A percentile compares a stretch with the other conserved stretches of the same genome.
Evolutionary conservation across 164 flowering plant species (phyloP).

Genomic region (Vitis rupestris): DNA sequence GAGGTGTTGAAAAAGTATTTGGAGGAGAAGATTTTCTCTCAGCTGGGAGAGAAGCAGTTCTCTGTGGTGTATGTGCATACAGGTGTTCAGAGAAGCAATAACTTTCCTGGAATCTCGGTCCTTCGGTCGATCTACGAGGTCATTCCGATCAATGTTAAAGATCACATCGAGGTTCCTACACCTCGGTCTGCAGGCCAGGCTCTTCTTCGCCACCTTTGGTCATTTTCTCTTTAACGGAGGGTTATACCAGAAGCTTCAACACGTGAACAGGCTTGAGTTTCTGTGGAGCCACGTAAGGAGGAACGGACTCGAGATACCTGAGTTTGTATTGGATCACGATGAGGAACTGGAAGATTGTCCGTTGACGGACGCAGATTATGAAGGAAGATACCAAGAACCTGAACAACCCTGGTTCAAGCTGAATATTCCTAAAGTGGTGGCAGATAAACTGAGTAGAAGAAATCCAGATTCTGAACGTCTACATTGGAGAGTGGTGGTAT

Average conservation of each 20-base stretch:
- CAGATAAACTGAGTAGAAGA: too few species aligned
- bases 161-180: constrained; percentile 66
- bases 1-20: too few species aligned
- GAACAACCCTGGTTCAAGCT: too few species aligned
- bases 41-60: too few species aligned
- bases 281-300: constrained; percentile 67
- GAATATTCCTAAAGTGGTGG: too few species aligned
- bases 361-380: constrained; percentile 61
- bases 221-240: constrained; percentile 64
- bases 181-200: constrained; percentile 69
- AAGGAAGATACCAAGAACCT: too few species aligned
- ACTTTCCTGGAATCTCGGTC: constrained; percentile 66
- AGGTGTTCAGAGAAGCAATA: constrained; percentile 50
- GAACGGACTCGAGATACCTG: constrained; percentile 61
- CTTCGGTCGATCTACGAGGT: constrained; percentile 62
- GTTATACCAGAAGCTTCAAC: constrained; percentile 63
- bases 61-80: constrained; percentile 76
- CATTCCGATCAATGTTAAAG: constrained; percentile 49
- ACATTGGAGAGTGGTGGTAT: too few species aligned
- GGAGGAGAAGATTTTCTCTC: too few species aligned
- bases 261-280: constrained; percentile 59
- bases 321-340: constrained; percentile 64
- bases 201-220: constrained; percentile 82
- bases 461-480: too few species aligned
- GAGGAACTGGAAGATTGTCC: constrained; percentile 65